Percentiles rank a stretch among this genome's conserved stretches.
phyloP scores from a whole-genome alignment of 257 asterid species.

The Fraxinus excelsior region DNA sequence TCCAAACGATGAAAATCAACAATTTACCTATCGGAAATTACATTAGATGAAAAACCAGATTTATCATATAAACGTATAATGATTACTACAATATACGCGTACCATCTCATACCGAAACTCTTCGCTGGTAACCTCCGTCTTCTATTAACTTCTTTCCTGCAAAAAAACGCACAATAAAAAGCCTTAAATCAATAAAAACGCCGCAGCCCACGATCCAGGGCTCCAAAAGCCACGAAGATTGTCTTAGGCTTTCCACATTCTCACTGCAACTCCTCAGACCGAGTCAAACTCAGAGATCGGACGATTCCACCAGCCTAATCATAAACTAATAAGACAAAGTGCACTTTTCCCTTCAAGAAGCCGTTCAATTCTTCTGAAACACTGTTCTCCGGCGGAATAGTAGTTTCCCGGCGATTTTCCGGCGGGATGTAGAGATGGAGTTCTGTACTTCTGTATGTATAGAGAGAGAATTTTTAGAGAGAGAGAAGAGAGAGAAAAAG shows the following conservation, averaged over 20 bases:
- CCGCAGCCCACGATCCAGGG: slow-evolving; percentile 66
- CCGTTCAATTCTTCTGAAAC: slow-evolving; percentile 20
- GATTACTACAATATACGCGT: slow-evolving; percentile 27
- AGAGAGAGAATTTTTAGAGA: slow-evolving; percentile 37
- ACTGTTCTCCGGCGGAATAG: slow-evolving; percentile 36
- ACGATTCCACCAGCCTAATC: slow-evolving; percentile 41
- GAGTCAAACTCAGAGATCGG: slow-evolving; percentile 67
- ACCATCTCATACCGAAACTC: slow-evolving; percentile 79
- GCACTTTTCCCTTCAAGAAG: not conserved
- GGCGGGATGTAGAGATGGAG: slow-evolving; percentile 34
- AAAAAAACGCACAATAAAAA: slow-evolving; percentile 16
- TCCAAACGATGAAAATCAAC: slow-evolving; percentile 37
- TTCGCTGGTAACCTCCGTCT: slow-evolving; percentile 55
- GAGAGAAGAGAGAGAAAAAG: too few relatives aligned
- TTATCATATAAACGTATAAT: not conserved
- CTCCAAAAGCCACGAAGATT: slow-evolving; percentile 30
- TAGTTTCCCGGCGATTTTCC: slow-evolving; percentile 40
- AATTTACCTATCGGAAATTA: slow-evolving; percentile 26
- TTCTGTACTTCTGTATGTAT: slow-evolving; percentile 13
- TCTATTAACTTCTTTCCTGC: slow-evolving; percentile 36
- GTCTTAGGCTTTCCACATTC: slow-evolving; percentile 66
- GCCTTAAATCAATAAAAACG: slow-evolving; percentile 29
- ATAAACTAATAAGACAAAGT: slow-evolving; percentile 28
- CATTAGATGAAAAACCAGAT: slow-evolving; percentile 28
- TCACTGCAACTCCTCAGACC: slow-evolving; percentile 36